Percentiles rank a stretch among this genome's conserved stretches.
phyloP scores from a whole-genome alignment of 257 asterid species.

The Forsythia viridissima region DNA sequence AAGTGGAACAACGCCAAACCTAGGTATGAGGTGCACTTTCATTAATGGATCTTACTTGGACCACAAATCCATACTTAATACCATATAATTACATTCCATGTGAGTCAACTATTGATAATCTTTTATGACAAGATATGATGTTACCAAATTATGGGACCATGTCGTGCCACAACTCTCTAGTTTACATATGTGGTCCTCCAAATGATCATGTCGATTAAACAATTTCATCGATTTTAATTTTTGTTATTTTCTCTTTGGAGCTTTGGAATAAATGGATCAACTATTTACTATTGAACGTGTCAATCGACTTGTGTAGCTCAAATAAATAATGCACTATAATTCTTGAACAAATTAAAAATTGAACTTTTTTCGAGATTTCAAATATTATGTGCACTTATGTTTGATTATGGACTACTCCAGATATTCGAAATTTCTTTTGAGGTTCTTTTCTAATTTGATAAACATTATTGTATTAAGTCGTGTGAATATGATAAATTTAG shows the following conservation, averaged over 20 bases:
- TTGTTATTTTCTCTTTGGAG: neutral
- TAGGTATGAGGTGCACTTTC: slow-evolving; percentile 1
- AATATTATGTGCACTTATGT: too few species aligned
- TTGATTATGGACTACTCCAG: too few species aligned
- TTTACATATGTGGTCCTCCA: slow-evolving; percentile 45
- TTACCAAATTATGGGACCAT: slow-evolving; percentile 35
- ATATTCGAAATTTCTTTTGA: too few species aligned
- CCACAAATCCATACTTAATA: slow-evolving; percentile 25
- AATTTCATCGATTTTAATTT: neutral
- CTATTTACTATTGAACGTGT: neutral
- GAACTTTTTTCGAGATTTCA: neutral
- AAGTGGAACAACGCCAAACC: slow-evolving; percentile 8
- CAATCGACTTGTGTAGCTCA: neutral
- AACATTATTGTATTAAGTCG: neutral
- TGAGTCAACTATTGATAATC: slow-evolving; percentile 32
- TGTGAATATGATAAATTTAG: neutral
- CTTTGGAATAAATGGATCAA: neutral
- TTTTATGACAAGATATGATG: slow-evolving; percentile 16
- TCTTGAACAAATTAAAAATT: too few species aligned
- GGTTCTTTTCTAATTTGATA: neutral
- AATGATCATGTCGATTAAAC: slow-evolving; percentile 17
- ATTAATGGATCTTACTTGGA: slow-evolving; percentile 1
- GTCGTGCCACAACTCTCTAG: slow-evolving; percentile 31
- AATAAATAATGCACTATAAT: neutral
- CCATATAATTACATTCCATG: slow-evolving; percentile 20